Evolutionary conservation across 2,329 filamentous ascomycete species (phyloP).

Genomic region (Exophiala mesophila): DNA sequence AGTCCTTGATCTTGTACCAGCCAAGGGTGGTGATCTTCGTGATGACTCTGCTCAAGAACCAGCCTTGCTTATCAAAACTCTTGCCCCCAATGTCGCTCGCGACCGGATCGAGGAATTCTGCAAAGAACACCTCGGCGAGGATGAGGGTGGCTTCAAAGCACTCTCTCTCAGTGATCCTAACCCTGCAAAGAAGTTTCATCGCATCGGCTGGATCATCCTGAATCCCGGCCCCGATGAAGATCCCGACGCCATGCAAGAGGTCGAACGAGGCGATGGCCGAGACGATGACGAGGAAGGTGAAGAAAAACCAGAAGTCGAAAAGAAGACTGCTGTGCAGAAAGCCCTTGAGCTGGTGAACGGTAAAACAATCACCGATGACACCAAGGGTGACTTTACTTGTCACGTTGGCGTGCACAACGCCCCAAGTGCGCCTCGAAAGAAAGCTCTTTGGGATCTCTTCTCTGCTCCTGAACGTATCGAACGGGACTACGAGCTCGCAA

Average conservation of each 20-base stretch:
- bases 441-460: constrained; percentile 94
- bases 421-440: constrained; percentile 79
- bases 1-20: constrained; percentile 83
- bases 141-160: constrained; percentile 90
- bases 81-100: constrained; percentile 91
- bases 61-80: constrained; percentile 94
- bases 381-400: constrained; percentile 91
- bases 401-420: constrained; percentile 95
- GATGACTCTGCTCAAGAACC: constrained; percentile 87
- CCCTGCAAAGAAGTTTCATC: constrained; percentile 91
- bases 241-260: constrained; percentile 41
- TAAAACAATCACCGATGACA: constrained; percentile 93
- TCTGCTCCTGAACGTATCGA: constrained; percentile 90
- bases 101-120: constrained; percentile 91
- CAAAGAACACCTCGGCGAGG: constrained; percentile 87
- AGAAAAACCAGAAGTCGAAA: constrained; percentile 35
- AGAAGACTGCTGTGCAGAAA: constrained; percentile 63
- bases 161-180: constrained; percentile 95
- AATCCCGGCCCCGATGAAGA: constrained; percentile 69
- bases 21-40: constrained; percentile 75
- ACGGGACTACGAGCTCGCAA: constrained; percentile 78
- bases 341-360: constrained; percentile 93
- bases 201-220: constrained; percentile 97
- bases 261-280: constrained; percentile 68
- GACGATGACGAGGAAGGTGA: constrained; percentile 65